phyloP scores from a whole-genome alignment of 2,329 filamentous ascomycete species.

The Alternaria arbusti region DNA sequence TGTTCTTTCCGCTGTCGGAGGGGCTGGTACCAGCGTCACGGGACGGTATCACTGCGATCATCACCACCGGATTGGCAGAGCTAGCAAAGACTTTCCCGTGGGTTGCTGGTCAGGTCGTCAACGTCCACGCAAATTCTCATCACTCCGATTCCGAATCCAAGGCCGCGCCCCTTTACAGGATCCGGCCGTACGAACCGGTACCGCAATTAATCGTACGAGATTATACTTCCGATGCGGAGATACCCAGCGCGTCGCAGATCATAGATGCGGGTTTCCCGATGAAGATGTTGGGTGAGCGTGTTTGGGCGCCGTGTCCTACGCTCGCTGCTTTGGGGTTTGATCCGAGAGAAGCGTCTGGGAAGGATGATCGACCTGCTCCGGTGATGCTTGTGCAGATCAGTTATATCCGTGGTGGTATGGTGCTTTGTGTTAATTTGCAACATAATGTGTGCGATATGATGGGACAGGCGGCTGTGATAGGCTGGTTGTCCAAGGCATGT shows the following conservation, averaged over 20 bases:
- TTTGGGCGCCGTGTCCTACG: slow-evolving; percentile 51
- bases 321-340: slow-evolving; percentile 38
- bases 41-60: slow-evolving; percentile 10
- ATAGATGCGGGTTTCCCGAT: slow-evolving; percentile 53
- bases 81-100: slow-evolving; percentile 55
- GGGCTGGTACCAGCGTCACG: neutral
- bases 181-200: slow-evolving; percentile 43
- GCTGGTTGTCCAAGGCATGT: slow-evolving; percentile 59
- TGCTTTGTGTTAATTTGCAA: slow-evolving; percentile 58
- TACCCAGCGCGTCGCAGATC: slow-evolving; percentile 51
- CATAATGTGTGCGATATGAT: slow-evolving; percentile 61
- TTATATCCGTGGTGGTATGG: slow-evolving; percentile 57
- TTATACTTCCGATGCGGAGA: slow-evolving; percentile 43
- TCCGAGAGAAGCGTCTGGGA: slow-evolving; percentile 18
- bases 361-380: slow-evolving; percentile 26
- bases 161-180: slow-evolving; percentile 48
- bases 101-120: slow-evolving; percentile 50
- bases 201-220: slow-evolving; percentile 54
- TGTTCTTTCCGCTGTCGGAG: slow-evolving; percentile 48
- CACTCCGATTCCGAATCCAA: slow-evolving; percentile 8
- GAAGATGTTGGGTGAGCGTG: slow-evolving; percentile 56
- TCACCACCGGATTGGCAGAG: slow-evolving; percentile 22
- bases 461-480: slow-evolving; percentile 57
- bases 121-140: slow-evolving; percentile 41
- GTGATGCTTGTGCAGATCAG: slow-evolving; percentile 59